phyloP scores from a whole-genome alignment of 164 flowering plant genomes.

The Magnolia officinalis region DNA sequence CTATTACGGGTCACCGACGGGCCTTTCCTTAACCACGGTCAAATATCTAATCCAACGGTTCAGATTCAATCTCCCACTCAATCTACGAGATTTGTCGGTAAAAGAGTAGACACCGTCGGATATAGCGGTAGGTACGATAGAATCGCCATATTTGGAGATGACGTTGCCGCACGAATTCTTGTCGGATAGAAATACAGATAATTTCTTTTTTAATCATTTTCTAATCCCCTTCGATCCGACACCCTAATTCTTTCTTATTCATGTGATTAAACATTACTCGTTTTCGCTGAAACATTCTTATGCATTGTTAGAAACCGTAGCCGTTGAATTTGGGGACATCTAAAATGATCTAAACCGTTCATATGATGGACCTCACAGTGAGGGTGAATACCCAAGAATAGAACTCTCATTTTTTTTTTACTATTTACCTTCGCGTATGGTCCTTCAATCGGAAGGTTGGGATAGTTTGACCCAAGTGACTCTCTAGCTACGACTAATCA shows the following conservation, averaged over 20 bases:
- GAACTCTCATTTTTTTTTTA: no score
- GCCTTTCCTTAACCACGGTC: background rate
- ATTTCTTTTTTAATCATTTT: background rate
- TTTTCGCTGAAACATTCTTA: no score
- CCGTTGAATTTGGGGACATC: no score
- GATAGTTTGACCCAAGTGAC: no score
- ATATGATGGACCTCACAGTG: background rate
- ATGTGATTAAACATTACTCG: no score
- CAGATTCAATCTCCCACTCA: background rate
- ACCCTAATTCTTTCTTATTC: no score
- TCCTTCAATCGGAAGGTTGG: no score
- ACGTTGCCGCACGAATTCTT: slow-evolving; percentile 1
- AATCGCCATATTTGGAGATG: background rate
- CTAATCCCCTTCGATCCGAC: no score
- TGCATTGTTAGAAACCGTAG: no score
- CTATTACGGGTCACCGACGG: slow-evolving; percentile 8
- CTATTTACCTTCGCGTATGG: no score
- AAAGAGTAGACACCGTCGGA: slow-evolving; percentile 8
- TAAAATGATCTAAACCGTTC: background rate
- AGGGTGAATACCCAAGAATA: background rate
- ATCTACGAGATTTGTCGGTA: slow-evolving; percentile 3
- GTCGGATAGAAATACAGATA: background rate
- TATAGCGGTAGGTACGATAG: slow-evolving; percentile 5
- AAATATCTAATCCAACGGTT: slow-evolving; percentile 3
- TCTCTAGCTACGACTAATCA: no score